Evolutionary conservation across 1,284 basidiomycete species (phyloP), one percentile per base, ranked within the genome.

Genomic region (Ustilago xerochloae): DNA sequence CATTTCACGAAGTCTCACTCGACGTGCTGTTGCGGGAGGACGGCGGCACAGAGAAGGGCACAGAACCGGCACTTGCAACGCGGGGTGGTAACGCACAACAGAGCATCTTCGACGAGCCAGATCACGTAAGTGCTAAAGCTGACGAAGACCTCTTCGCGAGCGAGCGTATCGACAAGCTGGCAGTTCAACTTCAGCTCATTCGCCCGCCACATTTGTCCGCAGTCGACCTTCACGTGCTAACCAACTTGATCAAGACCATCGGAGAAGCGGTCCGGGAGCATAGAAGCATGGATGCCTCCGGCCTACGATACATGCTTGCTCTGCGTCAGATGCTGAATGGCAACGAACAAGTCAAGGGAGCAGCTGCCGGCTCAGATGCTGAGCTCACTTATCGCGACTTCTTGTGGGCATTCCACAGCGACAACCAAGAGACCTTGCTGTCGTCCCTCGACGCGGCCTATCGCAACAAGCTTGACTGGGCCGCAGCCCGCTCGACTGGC

Each of bases 391-490:
- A 92, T 84, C 90, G 94, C 36, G 95, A 97, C 83, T 93, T 95
- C 86, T 88, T 96, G 9, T 98, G 94, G 94, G 95, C 94, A 0
- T 94, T 91, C 78, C 92, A 96, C 80, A 97, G 94, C 81, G 92
- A 96, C 83, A 92, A 90, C 77, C 94, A 98, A 80, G 92, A 92
- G 22, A 85, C 96, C 36, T 85, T 98, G 13, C 84, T 97, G 33
- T 87, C 88, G 24, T 90, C 90, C 2, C 91, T 92, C 0, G 88
- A 88, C 4, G 85, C 88, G 9, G 90, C 92, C 6, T 94, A 92
- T 75, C 88, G 87, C 22, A 90, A 90, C 1, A 95, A 92, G 85
- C 91, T 97, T 89, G 85, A 89, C 43, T 97, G 95, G 95, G 85
- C 87, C 9, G 92, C 94, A 81, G 94, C 95, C 0, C 89, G 91